Evolutionary conservation across 805 yeast species (phyloP).

Genomic region (Ogataea thermomethanolica): DNA sequence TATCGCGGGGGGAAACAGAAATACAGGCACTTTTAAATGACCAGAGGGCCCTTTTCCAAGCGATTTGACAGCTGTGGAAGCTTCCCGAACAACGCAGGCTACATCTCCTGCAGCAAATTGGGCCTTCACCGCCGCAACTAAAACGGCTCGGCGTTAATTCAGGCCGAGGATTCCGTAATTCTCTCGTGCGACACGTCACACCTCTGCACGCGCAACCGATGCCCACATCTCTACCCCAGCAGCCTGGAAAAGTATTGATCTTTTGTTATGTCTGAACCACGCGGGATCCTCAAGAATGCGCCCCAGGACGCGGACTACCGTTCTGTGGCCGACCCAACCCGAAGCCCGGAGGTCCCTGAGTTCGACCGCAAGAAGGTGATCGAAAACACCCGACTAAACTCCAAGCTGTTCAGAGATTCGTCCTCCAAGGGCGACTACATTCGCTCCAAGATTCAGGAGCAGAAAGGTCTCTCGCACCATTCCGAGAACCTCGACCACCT

Average conservation of each 20-base stretch:
- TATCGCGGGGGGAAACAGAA: too few relatives aligned
- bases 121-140: not conserved
- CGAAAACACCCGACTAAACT: constrained; percentile 73
- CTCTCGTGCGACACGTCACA: not conserved
- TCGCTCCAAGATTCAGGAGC: constrained; percentile 42
- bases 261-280: constrained; percentile 21
- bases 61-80: constrained; percentile 9
- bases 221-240: constrained; percentile 3
- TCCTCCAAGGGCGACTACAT: constrained; percentile 42
- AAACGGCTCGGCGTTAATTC: constrained; percentile 2
- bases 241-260: not conserved
- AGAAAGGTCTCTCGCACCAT: constrained; percentile 28
- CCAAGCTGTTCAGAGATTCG: constrained; percentile 38
- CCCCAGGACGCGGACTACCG: constrained; percentile 20
- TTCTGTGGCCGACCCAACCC: constrained; percentile 8
- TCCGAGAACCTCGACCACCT: constrained; percentile 42
- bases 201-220: not conserved
- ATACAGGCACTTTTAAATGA: too few relatives aligned
- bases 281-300: constrained; percentile 35
- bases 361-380: constrained; percentile 64
- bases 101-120: constrained; percentile 5
- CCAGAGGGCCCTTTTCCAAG: not conserved
- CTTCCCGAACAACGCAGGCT: constrained; percentile 11
- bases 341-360: constrained; percentile 12
- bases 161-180: not conserved